Percentiles rank a stretch among this genome's conserved stretches.
Evolutionary conservation across 2,329 filamentous ascomycete species (phyloP).

Genomic region (Lachnellula hyalina): DNA sequence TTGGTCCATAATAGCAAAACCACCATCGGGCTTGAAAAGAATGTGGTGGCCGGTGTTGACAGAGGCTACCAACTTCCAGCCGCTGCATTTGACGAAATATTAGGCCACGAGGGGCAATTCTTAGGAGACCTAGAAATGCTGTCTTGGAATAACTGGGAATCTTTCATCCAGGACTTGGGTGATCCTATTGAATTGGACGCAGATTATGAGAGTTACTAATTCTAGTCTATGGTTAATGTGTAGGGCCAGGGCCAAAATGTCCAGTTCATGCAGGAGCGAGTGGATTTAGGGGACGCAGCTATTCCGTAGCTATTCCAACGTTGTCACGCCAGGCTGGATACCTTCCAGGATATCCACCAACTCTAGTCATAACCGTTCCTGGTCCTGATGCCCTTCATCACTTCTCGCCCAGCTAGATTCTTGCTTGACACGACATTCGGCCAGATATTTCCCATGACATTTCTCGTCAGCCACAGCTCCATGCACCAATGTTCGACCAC

Average conservation of each 20-base stretch:
- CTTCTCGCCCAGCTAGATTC: constrained; percentile 32
- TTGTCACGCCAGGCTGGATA: constrained; percentile 36
- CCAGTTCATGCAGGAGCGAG: no score
- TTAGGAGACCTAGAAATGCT: not conserved
- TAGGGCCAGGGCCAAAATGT: not conserved
- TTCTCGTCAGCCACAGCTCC: constrained; percentile 32
- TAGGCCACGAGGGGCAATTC: not conserved
- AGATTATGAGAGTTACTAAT: not conserved
- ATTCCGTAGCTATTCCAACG: not conserved
- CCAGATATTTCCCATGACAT: constrained; percentile 24
- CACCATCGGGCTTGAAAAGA: no score
- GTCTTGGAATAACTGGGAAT: constrained; percentile 2
- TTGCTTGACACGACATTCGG: constrained; percentile 11
- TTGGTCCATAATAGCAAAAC: not conserved
- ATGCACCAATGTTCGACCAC: constrained; percentile 36
- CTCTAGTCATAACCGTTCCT: constrained; percentile 37
- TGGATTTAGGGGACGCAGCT: no score
- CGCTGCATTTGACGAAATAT: no score
- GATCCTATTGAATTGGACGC: not conserved
- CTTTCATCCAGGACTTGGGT: constrained; percentile 5
- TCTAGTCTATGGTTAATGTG: not conserved
- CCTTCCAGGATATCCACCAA: constrained; percentile 38
- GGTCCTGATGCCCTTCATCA: constrained; percentile 33
- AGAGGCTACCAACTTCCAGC: no score
- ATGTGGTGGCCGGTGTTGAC: no score